phyloP scores from a whole-genome alignment of 129 eudicot species.

The Arctium minus region DNA sequence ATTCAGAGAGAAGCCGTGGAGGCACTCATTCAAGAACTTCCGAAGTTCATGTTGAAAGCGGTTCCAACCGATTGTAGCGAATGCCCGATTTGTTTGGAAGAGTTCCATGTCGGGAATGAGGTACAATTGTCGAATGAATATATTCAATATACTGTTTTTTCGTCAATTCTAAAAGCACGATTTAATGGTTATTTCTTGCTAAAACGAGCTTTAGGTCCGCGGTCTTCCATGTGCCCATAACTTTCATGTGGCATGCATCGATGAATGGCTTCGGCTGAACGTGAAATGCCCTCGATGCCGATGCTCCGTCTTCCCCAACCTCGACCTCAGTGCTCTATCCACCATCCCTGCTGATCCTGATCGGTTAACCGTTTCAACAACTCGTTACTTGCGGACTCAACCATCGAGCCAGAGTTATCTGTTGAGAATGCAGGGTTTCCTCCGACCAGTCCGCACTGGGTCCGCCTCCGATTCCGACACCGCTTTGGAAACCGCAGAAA shows the following conservation, averaged over 20 bases:
- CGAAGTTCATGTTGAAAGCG: constrained; percentile 89
- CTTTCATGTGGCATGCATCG: constrained; percentile 97
- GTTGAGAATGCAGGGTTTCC: constrained; percentile 78
- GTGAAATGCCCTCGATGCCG: constrained; percentile 99
- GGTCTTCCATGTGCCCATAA: constrained; percentile 99
- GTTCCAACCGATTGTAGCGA: constrained; percentile 98
- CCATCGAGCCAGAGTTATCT: constrained; percentile 75
- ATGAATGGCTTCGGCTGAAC: constrained; percentile 93
- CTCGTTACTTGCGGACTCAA: constrained; percentile 68
- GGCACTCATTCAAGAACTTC: constrained; percentile 97
- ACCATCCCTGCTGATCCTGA: constrained; percentile 72
- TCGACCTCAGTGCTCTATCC: constrained; percentile 93
- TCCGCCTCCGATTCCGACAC: constrained; percentile 32
- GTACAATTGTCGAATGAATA: constrained; percentile 26
- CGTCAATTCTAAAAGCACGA: neutral
- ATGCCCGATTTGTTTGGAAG: constrained; percentile 97
- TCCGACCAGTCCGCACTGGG: constrained; percentile 59
- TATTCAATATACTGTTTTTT: neutral
- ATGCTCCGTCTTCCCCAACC: constrained; percentile 91
- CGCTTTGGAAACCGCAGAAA: constrained; percentile 51
- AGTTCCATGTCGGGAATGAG: constrained; percentile 93
- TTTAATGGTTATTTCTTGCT: neutral
- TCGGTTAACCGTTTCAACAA: constrained; percentile 52
- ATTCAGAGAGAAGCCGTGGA: constrained; percentile 96
- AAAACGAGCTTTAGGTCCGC: constrained; percentile 58